Percentiles rank a stretch among this genome's conserved stretches.
phyloP scores from a whole-genome alignment of 768 basidiomycete species.

The Tulasnella sp. region DNA sequence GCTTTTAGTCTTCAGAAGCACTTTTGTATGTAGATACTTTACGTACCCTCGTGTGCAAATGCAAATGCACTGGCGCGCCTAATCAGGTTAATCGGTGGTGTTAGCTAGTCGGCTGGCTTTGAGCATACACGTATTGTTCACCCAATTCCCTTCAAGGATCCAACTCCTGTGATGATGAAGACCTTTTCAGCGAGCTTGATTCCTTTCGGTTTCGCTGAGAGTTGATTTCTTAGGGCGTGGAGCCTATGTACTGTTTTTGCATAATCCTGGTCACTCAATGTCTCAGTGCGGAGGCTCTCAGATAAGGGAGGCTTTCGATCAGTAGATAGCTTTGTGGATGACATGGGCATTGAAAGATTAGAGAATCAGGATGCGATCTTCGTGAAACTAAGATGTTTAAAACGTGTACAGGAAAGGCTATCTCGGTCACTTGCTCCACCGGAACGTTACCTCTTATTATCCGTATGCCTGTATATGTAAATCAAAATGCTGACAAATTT shows the following conservation, averaged over 20 bases:
- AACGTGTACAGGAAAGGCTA: too few relatives aligned
- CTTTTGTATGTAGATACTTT: neutral
- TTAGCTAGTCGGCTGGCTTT: neutral
- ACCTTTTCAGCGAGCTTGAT: constrained; percentile 42
- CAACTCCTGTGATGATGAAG: constrained; percentile 78
- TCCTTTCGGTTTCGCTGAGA: constrained; percentile 4
- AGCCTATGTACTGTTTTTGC: constrained; percentile 9
- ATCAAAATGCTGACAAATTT: too few relatives aligned
- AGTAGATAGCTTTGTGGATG: too few relatives aligned
- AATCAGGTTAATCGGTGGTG: neutral
- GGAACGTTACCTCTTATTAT: too few relatives aligned
- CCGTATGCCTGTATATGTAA: too few relatives aligned
- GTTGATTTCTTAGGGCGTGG: constrained; percentile 7
- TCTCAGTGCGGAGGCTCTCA: too few relatives aligned
- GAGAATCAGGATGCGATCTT: too few relatives aligned
- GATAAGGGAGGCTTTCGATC: too few relatives aligned
- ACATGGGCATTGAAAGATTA: too few relatives aligned
- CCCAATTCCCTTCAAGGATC: constrained; percentile 82
- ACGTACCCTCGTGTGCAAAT: constrained; percentile 16
- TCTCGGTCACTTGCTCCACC: too few relatives aligned
- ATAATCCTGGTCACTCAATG: too few relatives aligned
- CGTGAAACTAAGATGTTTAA: too few relatives aligned
- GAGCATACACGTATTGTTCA: constrained; percentile 27
- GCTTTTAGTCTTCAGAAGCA: neutral
- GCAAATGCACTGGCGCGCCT: constrained; percentile 20